Evolutionary conservation across 2,329 filamentous ascomycete species (phyloP).

Genomic region (Claviceps sp.): DNA sequence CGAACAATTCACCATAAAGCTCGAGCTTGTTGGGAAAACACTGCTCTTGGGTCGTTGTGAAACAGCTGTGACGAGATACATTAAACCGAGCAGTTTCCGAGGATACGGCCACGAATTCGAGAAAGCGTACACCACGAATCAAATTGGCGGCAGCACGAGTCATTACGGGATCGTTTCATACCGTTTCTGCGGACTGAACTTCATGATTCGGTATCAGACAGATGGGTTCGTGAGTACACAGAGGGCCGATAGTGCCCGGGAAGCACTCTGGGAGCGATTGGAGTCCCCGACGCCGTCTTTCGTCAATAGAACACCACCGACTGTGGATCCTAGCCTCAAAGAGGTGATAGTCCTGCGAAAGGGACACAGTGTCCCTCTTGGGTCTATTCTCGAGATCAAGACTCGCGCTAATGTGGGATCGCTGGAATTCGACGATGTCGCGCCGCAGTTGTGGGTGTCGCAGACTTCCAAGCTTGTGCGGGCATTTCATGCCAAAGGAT

Average conservation of each 20-base stretch:
- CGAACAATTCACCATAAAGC: conserved; percentile 26
- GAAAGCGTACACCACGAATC: conserved; percentile 25
- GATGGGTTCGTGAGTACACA: conserved; percentile 23
- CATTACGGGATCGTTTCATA: conserved; percentile 33
- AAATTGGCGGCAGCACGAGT: conserved; percentile 24
- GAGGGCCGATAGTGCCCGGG: no score
- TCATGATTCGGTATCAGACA: conserved; percentile 29
- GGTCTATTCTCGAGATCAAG: conserved; percentile 31
- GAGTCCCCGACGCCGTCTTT: conserved; percentile 14
- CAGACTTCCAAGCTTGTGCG: conserved; percentile 33
- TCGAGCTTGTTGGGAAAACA: conserved; percentile 25
- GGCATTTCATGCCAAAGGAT: conserved; percentile 25
- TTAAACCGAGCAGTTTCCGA: conserved; percentile 21
- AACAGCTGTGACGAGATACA: conserved; percentile 13
- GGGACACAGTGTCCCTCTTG: conserved; percentile 18
- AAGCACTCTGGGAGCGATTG: conserved; percentile 12
- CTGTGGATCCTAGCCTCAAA: conserved; percentile 7
- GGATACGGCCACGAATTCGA: conserved; percentile 32
- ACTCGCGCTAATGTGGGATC: conserved; percentile 21
- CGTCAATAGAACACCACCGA: neutral
- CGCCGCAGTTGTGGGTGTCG: conserved; percentile 30
- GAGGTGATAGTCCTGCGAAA: conserved; percentile 17
- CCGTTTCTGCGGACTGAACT: conserved; percentile 24
- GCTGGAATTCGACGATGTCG: conserved; percentile 21
- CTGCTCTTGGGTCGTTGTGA: conserved; percentile 25